These are phyloP conservation scores for Taphrina wiesneri DNA, from an alignment of 1,139 yeast genomes.

Conservation along the genomic window DNA sequence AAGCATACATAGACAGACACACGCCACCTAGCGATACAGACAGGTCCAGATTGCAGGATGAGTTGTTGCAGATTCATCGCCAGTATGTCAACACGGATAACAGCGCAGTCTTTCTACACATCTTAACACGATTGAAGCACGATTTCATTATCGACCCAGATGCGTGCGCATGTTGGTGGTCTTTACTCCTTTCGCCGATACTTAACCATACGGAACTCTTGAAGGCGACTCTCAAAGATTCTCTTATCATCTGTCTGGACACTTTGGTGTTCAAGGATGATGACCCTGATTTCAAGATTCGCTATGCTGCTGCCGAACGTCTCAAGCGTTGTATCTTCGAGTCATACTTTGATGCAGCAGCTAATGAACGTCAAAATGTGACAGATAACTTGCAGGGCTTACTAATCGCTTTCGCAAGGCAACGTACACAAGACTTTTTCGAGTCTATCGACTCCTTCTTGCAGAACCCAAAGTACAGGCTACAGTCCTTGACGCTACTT, in stretches of 20 bases:
- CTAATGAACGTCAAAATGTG: constrained; percentile 44
- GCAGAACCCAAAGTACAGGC: constrained; percentile 35
- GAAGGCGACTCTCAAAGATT: constrained; percentile 50
- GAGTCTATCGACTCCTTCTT: constrained; percentile 38
- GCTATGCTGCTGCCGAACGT: constrained; percentile 36
- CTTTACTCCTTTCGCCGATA: constrained; percentile 58
- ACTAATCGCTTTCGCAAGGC: constrained; percentile 37
- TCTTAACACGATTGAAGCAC: constrained; percentile 50
- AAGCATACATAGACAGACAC: constrained; percentile 47
- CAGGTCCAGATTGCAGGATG: constrained; percentile 54
- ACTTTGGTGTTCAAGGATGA: constrained; percentile 41
- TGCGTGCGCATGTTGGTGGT: constrained; percentile 56
- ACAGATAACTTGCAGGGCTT: constrained; percentile 43
- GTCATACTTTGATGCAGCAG: constrained; percentile 23
- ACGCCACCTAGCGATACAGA: constrained; percentile 49
- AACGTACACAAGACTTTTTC: constrained; percentile 39
- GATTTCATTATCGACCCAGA: constrained; percentile 48
- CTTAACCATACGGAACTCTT: constrained; percentile 55
- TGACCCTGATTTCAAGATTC: constrained; percentile 40
- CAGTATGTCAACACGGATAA: constrained; percentile 50
- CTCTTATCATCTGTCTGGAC: constrained; percentile 47
- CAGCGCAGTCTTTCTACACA: constrained; percentile 51
- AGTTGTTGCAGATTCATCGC: constrained; percentile 52
- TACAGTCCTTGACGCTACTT: constrained; percentile 40
- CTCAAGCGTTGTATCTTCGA: constrained; percentile 30